Base-by-base conservation (phyloP, 179 eudicot genomes). In the Dionaea muscipula region DNA sequence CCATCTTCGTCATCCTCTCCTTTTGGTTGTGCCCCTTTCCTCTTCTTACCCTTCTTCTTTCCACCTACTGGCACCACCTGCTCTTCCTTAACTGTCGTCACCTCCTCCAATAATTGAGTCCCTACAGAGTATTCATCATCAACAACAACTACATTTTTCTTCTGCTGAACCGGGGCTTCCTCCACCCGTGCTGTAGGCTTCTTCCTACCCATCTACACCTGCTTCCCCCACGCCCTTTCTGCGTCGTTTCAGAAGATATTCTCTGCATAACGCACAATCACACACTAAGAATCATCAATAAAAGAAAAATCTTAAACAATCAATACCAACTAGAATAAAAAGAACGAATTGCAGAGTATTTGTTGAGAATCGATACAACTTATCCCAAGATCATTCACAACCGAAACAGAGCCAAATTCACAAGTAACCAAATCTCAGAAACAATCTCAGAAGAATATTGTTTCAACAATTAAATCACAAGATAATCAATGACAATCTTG, bases 51-150 rank as follows among this genome's bases (percentile, higher is more conserved):
- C 75, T 89, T 85, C 75, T 74, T 83, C 71, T 81, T 85, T 31
- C 83, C 84, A 44, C 66, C 79, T 47, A 51, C 37, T 0, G 76
- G 74, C 5, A 55, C 79, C 43, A 64, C 63, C 40, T 59, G 61
- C 55, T 81, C 95, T 17, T 74, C 94, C 47, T 60, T 67, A 39
- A 66, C 63, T 16, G 27, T 40, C 12, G 76, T 51, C 5, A 74
- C 59, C 28, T 76, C 87, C 69, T 76, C 95, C 2, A 79, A 65
- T 16, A 78, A 0, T 60, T 82, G 82, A 12, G 71, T 74, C 50
- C 72, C 90, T 18, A 86, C 28, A 0, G 80, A 73, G 60, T 90
- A 86, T 57, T 90, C 97, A 66, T 90, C 95, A 59, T 83, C 97
- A 47, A 76, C 83, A 56, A 83, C 80, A 16, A 70, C 73, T 33